Conservation (phyloP, 345 rosid genomes). For the Bruguiera sexangula region DNA sequence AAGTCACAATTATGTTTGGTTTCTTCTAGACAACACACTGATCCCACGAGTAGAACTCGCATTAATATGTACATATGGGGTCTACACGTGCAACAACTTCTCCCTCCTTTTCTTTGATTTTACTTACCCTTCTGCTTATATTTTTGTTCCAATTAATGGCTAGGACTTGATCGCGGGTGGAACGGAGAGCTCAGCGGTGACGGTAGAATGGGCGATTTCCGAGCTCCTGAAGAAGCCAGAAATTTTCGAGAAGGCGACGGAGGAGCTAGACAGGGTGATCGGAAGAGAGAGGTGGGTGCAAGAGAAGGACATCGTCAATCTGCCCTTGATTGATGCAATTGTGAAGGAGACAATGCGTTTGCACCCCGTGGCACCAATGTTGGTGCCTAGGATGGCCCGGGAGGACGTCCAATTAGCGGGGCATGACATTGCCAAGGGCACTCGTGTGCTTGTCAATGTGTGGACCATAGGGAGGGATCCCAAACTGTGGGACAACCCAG, state of each 20-base stretch:
- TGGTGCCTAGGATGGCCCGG: constrained; percentile 42
- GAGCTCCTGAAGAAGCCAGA: constrained; percentile 52
- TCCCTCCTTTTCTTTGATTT: no score
- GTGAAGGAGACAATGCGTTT: constrained; percentile 62
- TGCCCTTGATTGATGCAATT: constrained; percentile 47
- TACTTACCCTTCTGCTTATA: no score
- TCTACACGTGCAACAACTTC: no score
- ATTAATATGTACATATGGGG: no score
- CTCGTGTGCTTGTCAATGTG: constrained; percentile 39
- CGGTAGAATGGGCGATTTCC: constrained; percentile 61
- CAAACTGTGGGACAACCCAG: constrained; percentile 44
- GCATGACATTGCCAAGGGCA: constrained; percentile 45
- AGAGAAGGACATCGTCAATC: constrained; percentile 48
- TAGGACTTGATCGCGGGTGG: constrained; percentile 64
- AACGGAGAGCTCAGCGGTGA: constrained; percentile 60
- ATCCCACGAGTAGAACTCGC: no score
- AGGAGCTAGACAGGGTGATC: constrained; percentile 54
- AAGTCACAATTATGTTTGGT: no score
- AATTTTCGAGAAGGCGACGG: constrained; percentile 42
- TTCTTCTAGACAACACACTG: no score
- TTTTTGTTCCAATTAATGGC: not conserved
- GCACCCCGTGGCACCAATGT: constrained; percentile 61
- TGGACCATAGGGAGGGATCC: constrained; percentile 68
- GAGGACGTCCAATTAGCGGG: constrained; percentile 41
- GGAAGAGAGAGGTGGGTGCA: constrained; percentile 52